Base-by-base conservation (phyloP, 768 basidiomycete genomes). In the Paxillus rubicundulus region DNA sequence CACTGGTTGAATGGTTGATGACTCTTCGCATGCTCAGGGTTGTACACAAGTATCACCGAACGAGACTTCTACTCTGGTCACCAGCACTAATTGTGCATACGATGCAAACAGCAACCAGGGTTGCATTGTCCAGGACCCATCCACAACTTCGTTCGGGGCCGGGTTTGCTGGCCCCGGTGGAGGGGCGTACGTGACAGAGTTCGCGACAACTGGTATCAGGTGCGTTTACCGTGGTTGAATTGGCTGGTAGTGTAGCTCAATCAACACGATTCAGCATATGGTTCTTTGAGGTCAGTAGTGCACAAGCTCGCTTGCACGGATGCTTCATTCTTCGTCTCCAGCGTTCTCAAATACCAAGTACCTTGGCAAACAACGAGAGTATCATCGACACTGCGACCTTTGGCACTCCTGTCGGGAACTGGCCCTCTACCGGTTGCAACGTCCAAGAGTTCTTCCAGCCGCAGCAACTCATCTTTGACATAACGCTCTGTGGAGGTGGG, bases 141-240 rank as follows among this genome's bases (percentile, higher is more conserved):
- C 73, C 27, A 61, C 77, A 1, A 68, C 70, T 3, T 84, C 82
- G 14, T 91, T 85, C 55, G 89, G 89, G 16, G 73, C 76, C 12
- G 82, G 72, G 2, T 92, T 92, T 61, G 84, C 85, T 1, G 67
- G 70, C 4, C 77, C 75, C 2, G 81, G 82, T 9, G 90, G 91
- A 27, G 91, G 91, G 13, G 78, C 88, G 10, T 92, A 79, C 56
- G 82, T 88, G 17, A 87, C 88, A 1, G 87, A 90, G 64, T 82
- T 84, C 53, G 85, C 87, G 1, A 66, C 74, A 20, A 74, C 69
- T 37, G 87, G 85, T 9, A 82, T 90, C 30, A 84, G 80, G 84
- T 86, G 61, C 57, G 82, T 72, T 9, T 13, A 18, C 32, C 16
- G 39, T 17, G 4, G 24, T 40, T 51, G 46, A 14, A 34, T 32